A percentile compares a stretch with the other conserved stretches of the same genome.
phyloP scores from a whole-genome alignment of 1,139 yeast species.

The Nadsonia commutata region DNA sequence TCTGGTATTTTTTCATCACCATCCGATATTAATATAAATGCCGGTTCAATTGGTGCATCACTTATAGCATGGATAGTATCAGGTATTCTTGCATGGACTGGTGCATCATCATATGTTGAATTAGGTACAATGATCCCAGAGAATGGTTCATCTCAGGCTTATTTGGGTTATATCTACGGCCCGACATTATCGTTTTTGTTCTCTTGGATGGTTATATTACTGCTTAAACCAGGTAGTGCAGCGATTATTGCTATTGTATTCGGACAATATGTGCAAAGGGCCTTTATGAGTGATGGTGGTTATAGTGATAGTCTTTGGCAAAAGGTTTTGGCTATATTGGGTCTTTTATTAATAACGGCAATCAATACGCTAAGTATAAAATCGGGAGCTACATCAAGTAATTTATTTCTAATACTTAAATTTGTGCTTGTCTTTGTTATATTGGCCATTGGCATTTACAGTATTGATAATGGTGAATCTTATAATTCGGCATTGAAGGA shows the following conservation, averaged over 20 bases:
- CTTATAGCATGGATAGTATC: conserved; percentile 26
- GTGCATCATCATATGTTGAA: conserved; percentile 30
- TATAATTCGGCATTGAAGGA: conserved; percentile 11
- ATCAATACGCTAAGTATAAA: conserved; percentile 22
- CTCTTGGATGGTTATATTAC: conserved; percentile 27
- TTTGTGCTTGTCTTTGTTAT: conserved; percentile 20
- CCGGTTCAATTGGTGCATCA: conserved; percentile 28
- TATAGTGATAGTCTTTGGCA: conserved; percentile 12
- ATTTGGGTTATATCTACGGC: conserved; percentile 26
- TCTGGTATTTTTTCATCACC: conserved; percentile 32
- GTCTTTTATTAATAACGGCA: conserved; percentile 17
- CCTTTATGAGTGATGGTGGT: conserved; percentile 9
- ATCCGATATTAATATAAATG: conserved; percentile 23
- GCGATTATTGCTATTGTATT: conserved; percentile 29
- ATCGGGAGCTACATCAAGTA: conserved; percentile 24
- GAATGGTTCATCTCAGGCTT: conserved; percentile 30
- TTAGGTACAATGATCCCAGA: conserved; percentile 28
- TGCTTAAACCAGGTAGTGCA: conserved; percentile 28
- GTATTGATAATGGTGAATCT: conserved; percentile 8
- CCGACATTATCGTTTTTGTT: conserved; percentile 26
- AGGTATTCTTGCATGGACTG: conserved; percentile 31
- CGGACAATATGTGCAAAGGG: conserved; percentile 23
- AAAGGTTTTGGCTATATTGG: conserved; percentile 22
- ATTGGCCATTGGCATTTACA: conserved; percentile 21
- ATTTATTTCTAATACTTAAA: conserved; percentile 23